Evolutionary conservation across 805 yeast species (phyloP).

Genomic region (Candida golubevii): DNA sequence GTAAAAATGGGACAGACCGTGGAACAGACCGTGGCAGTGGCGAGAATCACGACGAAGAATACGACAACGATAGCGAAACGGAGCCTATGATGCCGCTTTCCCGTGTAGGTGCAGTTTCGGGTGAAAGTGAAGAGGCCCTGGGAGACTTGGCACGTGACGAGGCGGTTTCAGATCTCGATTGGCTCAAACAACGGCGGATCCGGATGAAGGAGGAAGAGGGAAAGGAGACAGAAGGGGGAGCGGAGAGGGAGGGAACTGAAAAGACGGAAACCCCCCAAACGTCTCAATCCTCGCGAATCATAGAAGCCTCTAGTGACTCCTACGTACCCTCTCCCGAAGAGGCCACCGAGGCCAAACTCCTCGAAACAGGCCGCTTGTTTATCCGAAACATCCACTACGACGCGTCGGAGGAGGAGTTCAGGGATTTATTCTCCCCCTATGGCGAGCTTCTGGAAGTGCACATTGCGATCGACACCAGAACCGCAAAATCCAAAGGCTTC

Average conservation of each 20-base stretch:
- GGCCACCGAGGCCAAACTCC: constrained; percentile 46
- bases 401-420: constrained; percentile 76
- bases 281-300: too few species aligned
- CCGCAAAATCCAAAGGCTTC: constrained; percentile 88
- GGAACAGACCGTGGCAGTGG: too few species aligned
- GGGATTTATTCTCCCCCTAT: constrained; percentile 54
- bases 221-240: constrained; percentile 6
- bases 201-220: constrained; percentile 49
- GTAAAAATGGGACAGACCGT: constrained; percentile 6
- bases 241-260: neutral
- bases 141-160: constrained; percentile 41
- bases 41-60: too few species aligned
- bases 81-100: constrained; percentile 48
- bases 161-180: constrained; percentile 70
- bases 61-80: constrained; percentile 35
- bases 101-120: constrained; percentile 18
- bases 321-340: constrained; percentile 37
- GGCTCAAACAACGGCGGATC: constrained; percentile 74
- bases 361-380: constrained; percentile 75
- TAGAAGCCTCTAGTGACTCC: too few species aligned
- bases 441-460: constrained; percentile 88
- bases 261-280: neutral
- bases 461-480: constrained; percentile 84
- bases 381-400: constrained; percentile 80
- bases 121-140: constrained; percentile 9